Conservation (phyloP, 805 yeast genomes). For the Candida pseudoglaebosa region DNA sequence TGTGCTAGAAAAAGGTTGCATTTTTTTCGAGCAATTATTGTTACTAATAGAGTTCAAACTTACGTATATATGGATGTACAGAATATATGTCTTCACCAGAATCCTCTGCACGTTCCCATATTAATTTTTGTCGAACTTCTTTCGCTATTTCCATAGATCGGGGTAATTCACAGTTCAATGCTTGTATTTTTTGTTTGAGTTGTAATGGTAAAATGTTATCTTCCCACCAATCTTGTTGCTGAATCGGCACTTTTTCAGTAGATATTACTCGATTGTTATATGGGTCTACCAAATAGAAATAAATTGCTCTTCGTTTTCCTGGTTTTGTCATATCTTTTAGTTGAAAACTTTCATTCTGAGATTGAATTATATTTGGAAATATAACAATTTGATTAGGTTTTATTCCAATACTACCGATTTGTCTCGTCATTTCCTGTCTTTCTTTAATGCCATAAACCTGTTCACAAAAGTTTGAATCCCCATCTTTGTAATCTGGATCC, state of each 20-base stretch:
- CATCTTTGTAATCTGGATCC: slow-evolving; percentile 33
- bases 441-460: slow-evolving; percentile 27
- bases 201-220: slow-evolving; percentile 7
- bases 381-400: slow-evolving; percentile 25
- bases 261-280: slow-evolving; percentile 22
- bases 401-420: slow-evolving; percentile 23
- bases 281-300: slow-evolving; percentile 38
- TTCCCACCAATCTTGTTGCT: slow-evolving; percentile 32
- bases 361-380: slow-evolving; percentile 38
- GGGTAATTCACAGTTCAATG: slow-evolving; percentile 15
- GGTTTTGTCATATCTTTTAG: slow-evolving; percentile 30
- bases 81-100: no score
- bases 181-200: slow-evolving; percentile 5
- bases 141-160: slow-evolving; percentile 21
- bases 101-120: slow-evolving; percentile 30
- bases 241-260: slow-evolving; percentile 35
- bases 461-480: slow-evolving; percentile 21
- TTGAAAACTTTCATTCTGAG: slow-evolving; percentile 36
- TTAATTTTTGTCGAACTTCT: slow-evolving; percentile 22
- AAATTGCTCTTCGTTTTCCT: slow-evolving; percentile 37
- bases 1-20: no score
- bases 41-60: no score
- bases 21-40: no score
- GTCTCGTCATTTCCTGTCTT: slow-evolving; percentile 20
- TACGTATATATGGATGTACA: no score